Conservation (phyloP, 345 rosid species). For the sweet orange (Citrus sinensis) region DNA sequence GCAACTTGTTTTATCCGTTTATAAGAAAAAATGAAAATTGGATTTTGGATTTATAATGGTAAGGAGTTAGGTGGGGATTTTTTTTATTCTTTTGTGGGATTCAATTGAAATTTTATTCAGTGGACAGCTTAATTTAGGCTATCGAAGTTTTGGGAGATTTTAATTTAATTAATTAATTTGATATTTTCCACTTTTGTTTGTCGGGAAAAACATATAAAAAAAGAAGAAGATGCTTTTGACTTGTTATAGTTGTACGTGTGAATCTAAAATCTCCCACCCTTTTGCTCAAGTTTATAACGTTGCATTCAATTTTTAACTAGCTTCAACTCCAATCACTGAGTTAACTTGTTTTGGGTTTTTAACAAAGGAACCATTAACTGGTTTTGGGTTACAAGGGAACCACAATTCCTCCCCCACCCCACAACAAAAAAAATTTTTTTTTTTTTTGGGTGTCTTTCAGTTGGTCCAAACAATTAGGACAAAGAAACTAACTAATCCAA, state of each 20-base stretch:
- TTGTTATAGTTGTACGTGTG: neutral
- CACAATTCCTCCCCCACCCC: too few relatives aligned
- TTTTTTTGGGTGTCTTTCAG: too few relatives aligned
- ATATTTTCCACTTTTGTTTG: constrained; percentile 2
- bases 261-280: too few relatives aligned
- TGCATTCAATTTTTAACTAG: too few relatives aligned
- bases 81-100: neutral
- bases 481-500: neutral
- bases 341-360: too few relatives aligned
- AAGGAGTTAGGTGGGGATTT: neutral
- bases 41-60: neutral
- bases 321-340: too few relatives aligned
- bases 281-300: too few relatives aligned
- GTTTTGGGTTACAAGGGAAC: too few relatives aligned
- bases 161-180: neutral
- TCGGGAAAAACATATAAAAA: neutral
- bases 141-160: neutral
- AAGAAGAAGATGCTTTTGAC: neutral
- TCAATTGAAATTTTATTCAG: neutral
- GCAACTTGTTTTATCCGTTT: constrained; percentile 26
- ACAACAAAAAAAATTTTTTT: too few relatives aligned
- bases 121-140: neutral
- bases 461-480: too few relatives aligned
- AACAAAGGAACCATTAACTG: too few relatives aligned
- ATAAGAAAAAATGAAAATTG: neutral